Evolutionary conservation across 345 rosid species (phyloP).

Genomic region (Lepidium africanum): DNA sequence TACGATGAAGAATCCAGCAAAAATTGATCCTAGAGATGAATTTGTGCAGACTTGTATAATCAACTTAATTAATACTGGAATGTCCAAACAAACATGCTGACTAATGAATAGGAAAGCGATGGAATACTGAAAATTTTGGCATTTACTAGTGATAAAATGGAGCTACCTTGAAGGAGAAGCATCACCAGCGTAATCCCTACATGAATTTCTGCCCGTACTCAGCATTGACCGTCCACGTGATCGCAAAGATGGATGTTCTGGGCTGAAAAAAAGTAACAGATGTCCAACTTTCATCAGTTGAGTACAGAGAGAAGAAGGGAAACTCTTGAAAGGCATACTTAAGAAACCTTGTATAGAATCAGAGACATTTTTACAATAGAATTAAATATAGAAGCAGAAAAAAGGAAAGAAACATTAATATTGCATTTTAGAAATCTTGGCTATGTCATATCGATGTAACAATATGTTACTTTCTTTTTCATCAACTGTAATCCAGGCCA

Average conservation of each 20-base stretch:
- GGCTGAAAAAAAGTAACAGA: conserved; percentile 52
- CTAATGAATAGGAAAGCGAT: conserved; percentile 1
- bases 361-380: background rate
- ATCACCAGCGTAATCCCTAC: conserved; percentile 60
- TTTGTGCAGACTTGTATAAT: background rate
- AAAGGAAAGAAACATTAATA: background rate
- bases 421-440: background rate
- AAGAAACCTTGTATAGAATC: background rate
- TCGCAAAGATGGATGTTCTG: conserved; percentile 82
- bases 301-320: background rate
- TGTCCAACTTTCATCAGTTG: conserved; percentile 3
- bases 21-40: background rate
- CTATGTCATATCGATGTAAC: background rate
- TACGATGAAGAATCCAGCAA: background rate
- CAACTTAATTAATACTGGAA: background rate
- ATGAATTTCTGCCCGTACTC: conserved; percentile 63
- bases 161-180: conserved; percentile 68
- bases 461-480: background rate
- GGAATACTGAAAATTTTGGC: background rate
- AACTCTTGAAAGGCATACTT: background rate
- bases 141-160: background rate
- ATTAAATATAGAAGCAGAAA: background rate
- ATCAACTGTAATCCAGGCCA: conserved; percentile 1
- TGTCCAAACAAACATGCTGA: background rate
- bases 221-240: conserved; percentile 76